phyloP scores from a whole-genome alignment of 345 rosid genomes.

The Boechera divaricarpa region DNA sequence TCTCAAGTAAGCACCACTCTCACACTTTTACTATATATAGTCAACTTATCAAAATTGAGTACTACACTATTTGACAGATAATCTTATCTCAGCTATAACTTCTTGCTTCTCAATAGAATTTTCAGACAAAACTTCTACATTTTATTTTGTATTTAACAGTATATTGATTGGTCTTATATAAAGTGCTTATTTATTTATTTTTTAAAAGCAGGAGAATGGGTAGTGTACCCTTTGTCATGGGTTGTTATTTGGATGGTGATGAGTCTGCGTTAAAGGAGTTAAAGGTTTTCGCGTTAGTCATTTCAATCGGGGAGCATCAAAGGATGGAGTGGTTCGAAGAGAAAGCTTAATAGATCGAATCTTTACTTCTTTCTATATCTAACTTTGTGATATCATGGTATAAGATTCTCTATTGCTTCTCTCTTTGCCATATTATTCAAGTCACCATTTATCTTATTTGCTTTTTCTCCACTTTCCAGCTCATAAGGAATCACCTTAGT shows the following conservation, averaged over 20 bases:
- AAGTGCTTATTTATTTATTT: background rate
- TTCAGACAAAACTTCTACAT: background rate
- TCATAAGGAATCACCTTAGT: constrained; percentile 28
- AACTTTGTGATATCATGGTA: constrained; percentile 8
- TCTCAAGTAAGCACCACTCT: constrained; percentile 40
- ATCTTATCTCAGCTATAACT: background rate
- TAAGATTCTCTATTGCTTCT: constrained; percentile 19
- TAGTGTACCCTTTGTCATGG: constrained; percentile 33
- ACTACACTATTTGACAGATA: background rate
- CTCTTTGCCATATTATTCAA: constrained; percentile 1
- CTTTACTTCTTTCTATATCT: constrained; percentile 6
- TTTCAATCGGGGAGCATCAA: constrained; percentile 1
- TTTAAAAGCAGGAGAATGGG: constrained; percentile 33
- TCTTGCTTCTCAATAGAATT: background rate
- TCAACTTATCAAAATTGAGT: background rate
- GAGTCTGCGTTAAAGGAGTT: background rate
- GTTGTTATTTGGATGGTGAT: constrained; percentile 34
- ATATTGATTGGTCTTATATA: background rate
- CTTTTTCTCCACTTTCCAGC: constrained; percentile 33
- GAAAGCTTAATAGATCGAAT: constrained; percentile 19
- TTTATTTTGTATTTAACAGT: background rate
- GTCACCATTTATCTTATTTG: constrained; percentile 9
- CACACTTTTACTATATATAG: background rate
- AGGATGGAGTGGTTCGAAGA: constrained; percentile 15
- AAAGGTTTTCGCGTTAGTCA: constrained; percentile 9